A percentile compares a stretch with the other conserved stretches of the same genome.
phyloP scores from a whole-genome alignment of 1,284 basidiomycete genomes.

The Trichosporon faecale region DNA sequence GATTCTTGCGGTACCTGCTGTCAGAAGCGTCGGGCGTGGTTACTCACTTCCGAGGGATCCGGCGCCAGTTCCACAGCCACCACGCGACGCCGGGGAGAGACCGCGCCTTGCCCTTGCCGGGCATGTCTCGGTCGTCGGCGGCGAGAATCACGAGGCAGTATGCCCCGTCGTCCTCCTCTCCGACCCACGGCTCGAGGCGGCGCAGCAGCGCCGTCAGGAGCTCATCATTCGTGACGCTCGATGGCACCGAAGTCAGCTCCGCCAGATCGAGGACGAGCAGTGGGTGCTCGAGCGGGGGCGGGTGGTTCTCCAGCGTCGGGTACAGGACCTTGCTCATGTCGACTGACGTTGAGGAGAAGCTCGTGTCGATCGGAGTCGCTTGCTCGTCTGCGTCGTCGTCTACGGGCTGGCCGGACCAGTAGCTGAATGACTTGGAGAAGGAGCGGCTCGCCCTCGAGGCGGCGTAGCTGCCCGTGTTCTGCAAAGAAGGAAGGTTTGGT shows the following conservation, averaged over 20 bases:
- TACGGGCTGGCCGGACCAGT: background rate
- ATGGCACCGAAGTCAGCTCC: constrained; percentile 24
- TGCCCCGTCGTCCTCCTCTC: constrained; percentile 37
- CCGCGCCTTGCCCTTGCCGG: constrained; percentile 21
- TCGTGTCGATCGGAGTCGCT: background rate
- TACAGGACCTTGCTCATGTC: constrained; percentile 20
- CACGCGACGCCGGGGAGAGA: constrained; percentile 37
- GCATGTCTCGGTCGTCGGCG: constrained; percentile 25
- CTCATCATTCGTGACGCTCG: constrained; percentile 31
- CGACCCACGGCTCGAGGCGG: constrained; percentile 41
- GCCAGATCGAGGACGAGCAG: constrained; percentile 36
- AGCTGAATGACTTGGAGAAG: constrained; percentile 10
- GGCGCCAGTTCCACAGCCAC: constrained; percentile 42
- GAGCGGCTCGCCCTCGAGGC: constrained; percentile 13
- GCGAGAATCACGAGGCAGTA: constrained; percentile 44
- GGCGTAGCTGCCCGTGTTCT: constrained; percentile 6
- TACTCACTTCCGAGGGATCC: constrained; percentile 40
- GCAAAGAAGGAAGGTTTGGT: constrained; percentile 21
- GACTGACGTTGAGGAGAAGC: background rate
- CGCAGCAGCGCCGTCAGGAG: constrained; percentile 31
- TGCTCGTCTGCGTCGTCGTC: background rate
- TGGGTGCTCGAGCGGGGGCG: constrained; percentile 21
- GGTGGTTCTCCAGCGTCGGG: constrained; percentile 24
- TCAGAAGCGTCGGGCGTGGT: constrained; percentile 2
- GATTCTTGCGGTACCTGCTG: constrained; percentile 42